A percentile compares a stretch with the other conserved stretches of the same genome.
phyloP scores from a whole-genome alignment of 768 basidiomycete genomes.

The Pisolithus sp. region DNA sequence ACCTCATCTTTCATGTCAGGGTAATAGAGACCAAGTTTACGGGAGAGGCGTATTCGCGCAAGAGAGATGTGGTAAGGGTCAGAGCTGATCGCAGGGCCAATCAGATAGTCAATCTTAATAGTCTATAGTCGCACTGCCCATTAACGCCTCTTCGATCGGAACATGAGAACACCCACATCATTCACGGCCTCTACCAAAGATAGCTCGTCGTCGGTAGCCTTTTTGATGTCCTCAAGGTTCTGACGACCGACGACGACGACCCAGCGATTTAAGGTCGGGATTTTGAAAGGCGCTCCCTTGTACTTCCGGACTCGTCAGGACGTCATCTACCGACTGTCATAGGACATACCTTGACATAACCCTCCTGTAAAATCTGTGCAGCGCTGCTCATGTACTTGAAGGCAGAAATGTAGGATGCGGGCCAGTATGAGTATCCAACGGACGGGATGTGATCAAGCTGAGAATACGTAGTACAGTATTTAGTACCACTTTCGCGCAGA shows the following conservation, averaged over 20 bases:
- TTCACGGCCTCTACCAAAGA: constrained; percentile 26
- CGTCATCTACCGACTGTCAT: neutral
- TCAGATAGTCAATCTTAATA: neutral
- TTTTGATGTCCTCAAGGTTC: constrained; percentile 33
- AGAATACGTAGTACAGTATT: neutral
- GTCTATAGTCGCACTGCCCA: neutral
- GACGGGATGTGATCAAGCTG: constrained; percentile 25
- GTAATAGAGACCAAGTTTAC: constrained; percentile 33
- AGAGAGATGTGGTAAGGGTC: constrained; percentile 27
- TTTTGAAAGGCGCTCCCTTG: constrained; percentile 23
- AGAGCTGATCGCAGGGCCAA: neutral
- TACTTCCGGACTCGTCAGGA: constrained; percentile 6
- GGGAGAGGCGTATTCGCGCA: constrained; percentile 25
- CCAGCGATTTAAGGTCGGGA: constrained; percentile 30
- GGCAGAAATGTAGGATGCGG: constrained; percentile 22
- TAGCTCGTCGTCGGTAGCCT: constrained; percentile 32
- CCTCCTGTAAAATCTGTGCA: constrained; percentile 22
- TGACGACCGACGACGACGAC: constrained; percentile 27
- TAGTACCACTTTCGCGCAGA: neutral
- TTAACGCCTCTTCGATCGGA: neutral
- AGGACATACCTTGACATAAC: constrained; percentile 22
- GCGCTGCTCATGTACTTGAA: constrained; percentile 12
- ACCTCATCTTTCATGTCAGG: constrained; percentile 31
- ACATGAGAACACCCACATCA: constrained; percentile 25
- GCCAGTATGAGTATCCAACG: constrained; percentile 17